Evolutionary conservation across 768 basidiomycete genomes (phyloP).

Genomic region (Rhodotorula paludigena): DNA sequence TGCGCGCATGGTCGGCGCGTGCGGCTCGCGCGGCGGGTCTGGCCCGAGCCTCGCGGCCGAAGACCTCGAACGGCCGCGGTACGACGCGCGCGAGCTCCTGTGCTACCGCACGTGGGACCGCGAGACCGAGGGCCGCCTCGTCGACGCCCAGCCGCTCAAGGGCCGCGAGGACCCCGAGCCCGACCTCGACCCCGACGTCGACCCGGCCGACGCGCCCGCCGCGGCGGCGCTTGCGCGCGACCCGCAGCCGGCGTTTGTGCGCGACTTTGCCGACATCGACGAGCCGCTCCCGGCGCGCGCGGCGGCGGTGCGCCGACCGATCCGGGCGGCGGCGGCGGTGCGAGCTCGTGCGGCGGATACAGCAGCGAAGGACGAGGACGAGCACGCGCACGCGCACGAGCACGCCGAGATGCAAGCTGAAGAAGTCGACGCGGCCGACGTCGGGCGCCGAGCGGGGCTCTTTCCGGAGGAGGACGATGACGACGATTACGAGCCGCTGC

Average conservation of each 20-base stretch:
- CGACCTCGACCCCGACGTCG: background rate
- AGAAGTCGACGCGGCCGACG: slow-evolving; percentile 9
- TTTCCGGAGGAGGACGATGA: background rate
- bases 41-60: background rate
- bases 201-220: background rate
- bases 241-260: too few species aligned
- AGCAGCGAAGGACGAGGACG: too few species aligned
- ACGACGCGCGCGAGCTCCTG: slow-evolving; percentile 41
- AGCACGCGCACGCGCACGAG: background rate
- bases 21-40: slow-evolving; percentile 6
- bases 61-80: slow-evolving; percentile 8
- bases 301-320: too few species aligned
- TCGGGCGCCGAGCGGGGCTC: background rate
- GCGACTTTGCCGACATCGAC: too few species aligned
- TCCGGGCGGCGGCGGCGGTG: too few species aligned
- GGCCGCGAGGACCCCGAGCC: background rate
- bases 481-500: background rate
- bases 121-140: slow-evolving; percentile 5
- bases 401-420: background rate
- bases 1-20: slow-evolving; percentile 23
- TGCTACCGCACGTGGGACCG: slow-evolving; percentile 29
- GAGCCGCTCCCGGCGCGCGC: too few species aligned
- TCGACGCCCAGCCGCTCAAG: slow-evolving; percentile 18
- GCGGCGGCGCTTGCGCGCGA: background rate
- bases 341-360: too few species aligned